Evolutionary conservation across 192 early-diverging fungal genomes (phyloP).

Genomic region (Coemansia sp.): DNA sequence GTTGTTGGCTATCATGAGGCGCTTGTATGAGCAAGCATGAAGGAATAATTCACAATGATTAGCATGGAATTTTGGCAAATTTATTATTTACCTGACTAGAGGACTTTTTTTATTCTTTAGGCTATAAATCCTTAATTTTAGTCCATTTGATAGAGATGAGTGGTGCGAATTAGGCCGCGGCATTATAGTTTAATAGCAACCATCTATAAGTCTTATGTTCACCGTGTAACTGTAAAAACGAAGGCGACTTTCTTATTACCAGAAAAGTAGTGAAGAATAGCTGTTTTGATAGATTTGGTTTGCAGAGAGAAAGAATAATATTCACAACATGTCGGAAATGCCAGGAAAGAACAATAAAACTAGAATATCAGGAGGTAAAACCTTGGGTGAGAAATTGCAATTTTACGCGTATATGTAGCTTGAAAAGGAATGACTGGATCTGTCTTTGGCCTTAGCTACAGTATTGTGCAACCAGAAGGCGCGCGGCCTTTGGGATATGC

Average conservation of each 20-base stretch:
- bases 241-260: neutral
- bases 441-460: neutral
- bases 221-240: too few relatives aligned
- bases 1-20: too few relatives aligned
- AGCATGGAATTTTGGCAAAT: too few relatives aligned
- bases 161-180: too few relatives aligned
- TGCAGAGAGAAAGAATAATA: neutral
- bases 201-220: too few relatives aligned
- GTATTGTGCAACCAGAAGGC: neutral
- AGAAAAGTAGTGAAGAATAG: neutral
- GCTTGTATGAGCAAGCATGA: too few relatives aligned
- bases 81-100: too few relatives aligned
- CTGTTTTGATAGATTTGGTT: neutral
- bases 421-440: neutral
- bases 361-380: neutral
- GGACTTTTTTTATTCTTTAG: too few relatives aligned
- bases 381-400: neutral
- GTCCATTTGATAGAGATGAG: too few relatives aligned
- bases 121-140: too few relatives aligned
- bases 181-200: too few relatives aligned
- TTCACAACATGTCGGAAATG: neutral
- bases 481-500: neutral
- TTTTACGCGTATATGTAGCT: neutral
- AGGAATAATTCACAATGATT: too few relatives aligned
- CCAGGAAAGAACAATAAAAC: neutral